These are phyloP conservation scores for Helicocarpus griseus DNA, from an alignment of 2,329 filamentous ascomycete species.

Conservation along the genomic window DNA sequence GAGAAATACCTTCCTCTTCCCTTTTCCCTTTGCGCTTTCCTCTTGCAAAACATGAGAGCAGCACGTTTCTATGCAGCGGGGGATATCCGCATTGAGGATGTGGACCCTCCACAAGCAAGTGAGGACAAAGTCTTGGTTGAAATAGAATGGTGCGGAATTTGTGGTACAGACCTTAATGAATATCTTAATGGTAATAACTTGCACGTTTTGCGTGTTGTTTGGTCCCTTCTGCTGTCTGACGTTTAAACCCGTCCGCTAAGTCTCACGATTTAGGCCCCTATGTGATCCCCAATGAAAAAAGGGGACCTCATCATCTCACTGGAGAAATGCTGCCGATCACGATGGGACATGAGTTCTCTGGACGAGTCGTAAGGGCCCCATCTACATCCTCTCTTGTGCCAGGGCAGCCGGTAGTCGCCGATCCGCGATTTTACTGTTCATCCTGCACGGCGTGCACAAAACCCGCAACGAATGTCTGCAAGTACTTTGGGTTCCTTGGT, in stretches of 20 bases:
- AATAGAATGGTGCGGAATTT: constrained; percentile 24
- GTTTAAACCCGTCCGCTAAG: not conserved
- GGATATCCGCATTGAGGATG: constrained; percentile 1
- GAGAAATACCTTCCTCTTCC: no score
- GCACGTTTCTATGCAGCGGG: not conserved
- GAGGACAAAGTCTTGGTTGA: not conserved
- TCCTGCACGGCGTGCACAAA: not conserved
- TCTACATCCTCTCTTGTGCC: not conserved
- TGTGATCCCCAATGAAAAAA: constrained; percentile 27
- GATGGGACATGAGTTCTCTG: constrained; percentile 57
- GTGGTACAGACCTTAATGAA: constrained; percentile 41
- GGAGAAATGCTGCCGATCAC: constrained; percentile 48
- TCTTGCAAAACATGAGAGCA: constrained; percentile 4
- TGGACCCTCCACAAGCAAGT: not conserved
- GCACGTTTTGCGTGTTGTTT: no score
- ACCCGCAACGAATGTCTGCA: not conserved
- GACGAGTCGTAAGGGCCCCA: constrained; percentile 32
- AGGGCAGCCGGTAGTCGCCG: not conserved
- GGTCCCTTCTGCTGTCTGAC: constrained; percentile 19
- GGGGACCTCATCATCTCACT: constrained; percentile 47
- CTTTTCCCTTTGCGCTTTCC: no score
- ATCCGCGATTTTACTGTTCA: not conserved
- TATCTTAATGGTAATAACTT: constrained; percentile 35
- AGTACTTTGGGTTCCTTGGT: constrained; percentile 35
- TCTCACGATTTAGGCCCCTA: not conserved